Percentiles rank a stretch among this genome's conserved stretches.
Conservation (phyloP, 345 rosid species). For the Ceriops zippeliana region DNA sequence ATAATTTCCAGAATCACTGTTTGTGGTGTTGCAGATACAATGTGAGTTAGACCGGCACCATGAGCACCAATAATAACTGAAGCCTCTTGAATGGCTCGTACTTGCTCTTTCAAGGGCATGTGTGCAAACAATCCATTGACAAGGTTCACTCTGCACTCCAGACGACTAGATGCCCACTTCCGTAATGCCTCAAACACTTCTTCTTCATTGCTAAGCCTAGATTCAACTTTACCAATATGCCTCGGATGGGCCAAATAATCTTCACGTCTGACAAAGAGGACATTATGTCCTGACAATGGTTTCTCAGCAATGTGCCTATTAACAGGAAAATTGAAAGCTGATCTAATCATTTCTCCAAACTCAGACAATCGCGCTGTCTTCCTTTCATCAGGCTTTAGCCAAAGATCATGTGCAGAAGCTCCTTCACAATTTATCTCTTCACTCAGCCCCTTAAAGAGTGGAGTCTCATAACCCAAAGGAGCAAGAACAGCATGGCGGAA, state of each 20-base stretch:
- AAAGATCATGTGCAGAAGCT: constrained; percentile 56
- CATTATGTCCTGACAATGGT: constrained; percentile 42
- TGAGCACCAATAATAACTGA: constrained; percentile 94
- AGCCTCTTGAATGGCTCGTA: constrained; percentile 81
- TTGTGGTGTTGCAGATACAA: constrained; percentile 74
- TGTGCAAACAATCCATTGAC: constrained; percentile 86
- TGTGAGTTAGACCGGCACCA: constrained; percentile 94
- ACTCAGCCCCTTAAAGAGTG: constrained; percentile 70
- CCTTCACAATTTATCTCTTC: constrained; percentile 59
- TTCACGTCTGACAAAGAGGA: constrained; percentile 89
- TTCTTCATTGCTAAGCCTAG: constrained; percentile 80
- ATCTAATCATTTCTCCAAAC: constrained; percentile 91
- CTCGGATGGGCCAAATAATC: constrained; percentile 96
- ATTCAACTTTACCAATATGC: constrained; percentile 71
- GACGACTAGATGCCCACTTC: constrained; percentile 57
- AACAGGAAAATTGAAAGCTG: constrained; percentile 67
- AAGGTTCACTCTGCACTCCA: constrained; percentile 60
- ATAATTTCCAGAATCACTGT: constrained; percentile 81
- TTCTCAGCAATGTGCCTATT: constrained; percentile 51
- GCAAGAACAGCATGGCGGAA: constrained; percentile 74
- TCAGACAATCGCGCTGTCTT: constrained; percentile 78
- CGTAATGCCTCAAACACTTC: constrained; percentile 64
- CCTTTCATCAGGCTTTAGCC: constrained; percentile 56
- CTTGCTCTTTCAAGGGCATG: constrained; percentile 89
- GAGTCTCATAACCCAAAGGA: constrained; percentile 87